Conservation (phyloP, 2,329 filamentous ascomycete species). For the Aspergillus costaricaensis region DNA sequence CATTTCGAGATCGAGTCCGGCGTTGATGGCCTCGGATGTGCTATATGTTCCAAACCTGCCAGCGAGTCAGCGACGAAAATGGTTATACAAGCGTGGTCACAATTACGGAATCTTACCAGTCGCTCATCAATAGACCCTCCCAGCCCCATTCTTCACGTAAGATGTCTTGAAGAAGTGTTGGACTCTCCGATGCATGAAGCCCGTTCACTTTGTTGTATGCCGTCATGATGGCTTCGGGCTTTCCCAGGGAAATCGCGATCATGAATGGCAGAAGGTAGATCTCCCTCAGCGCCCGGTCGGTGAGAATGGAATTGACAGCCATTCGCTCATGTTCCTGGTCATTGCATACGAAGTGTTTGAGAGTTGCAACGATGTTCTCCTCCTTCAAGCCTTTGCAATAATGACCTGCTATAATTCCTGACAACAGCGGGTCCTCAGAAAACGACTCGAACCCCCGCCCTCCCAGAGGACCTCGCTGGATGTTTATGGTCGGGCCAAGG, state of each 20-base stretch:
- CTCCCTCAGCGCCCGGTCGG: conserved; percentile 60
- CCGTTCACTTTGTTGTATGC: conserved; percentile 61
- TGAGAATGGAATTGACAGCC: conserved; percentile 44
- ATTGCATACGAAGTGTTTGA: conserved; percentile 64
- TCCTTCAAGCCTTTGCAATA: conserved; percentile 73
- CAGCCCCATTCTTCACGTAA: conserved; percentile 49
- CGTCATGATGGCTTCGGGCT: conserved; percentile 60
- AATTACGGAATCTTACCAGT: conserved; percentile 36
- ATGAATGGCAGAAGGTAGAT: conserved; percentile 67
- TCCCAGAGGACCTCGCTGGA: conserved; percentile 77
- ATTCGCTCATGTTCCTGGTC: conserved; percentile 49
- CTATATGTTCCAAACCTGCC: conserved; percentile 45
- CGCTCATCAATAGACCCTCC: conserved; percentile 49
- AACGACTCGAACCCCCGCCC: conserved; percentile 85
- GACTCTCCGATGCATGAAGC: conserved; percentile 45
- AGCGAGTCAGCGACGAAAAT: not conserved
- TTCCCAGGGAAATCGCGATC: conserved; percentile 58
- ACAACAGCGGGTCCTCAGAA: conserved; percentile 76
- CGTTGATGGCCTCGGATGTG: conserved; percentile 41
- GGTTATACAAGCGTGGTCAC: not conserved
- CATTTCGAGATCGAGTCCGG: conserved; percentile 49
- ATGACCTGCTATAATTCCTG: conserved; percentile 69
- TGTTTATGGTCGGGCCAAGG: conserved; percentile 75
- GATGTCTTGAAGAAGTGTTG: conserved; percentile 41
- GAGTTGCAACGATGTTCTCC: conserved; percentile 73